Evolutionary conservation across 352 stramenopile species (phyloP).

Genomic region (Phytophthora gonapodyides): DNA sequence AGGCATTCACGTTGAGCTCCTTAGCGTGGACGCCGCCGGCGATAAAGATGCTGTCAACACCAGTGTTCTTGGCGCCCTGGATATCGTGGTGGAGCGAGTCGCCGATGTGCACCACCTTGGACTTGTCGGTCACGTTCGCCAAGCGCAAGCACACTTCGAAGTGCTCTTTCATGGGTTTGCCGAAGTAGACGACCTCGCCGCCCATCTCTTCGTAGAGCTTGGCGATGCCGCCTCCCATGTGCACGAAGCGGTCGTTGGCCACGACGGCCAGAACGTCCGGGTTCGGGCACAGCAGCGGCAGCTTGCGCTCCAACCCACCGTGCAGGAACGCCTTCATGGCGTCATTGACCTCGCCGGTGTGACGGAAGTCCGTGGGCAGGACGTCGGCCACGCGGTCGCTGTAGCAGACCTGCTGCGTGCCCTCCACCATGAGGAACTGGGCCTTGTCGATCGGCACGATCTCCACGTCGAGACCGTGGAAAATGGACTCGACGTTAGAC

Average conservation of each 20-base stretch:
- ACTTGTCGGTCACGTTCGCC: slow-evolving; percentile 30
- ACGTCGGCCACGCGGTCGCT: slow-evolving; percentile 36
- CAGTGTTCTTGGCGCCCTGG: slow-evolving; percentile 52
- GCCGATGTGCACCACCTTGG: slow-evolving; percentile 62
- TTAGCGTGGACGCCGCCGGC: slow-evolving; percentile 58
- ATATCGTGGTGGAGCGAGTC: slow-evolving; percentile 77
- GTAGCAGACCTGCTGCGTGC: slow-evolving; percentile 61
- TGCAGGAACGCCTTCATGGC: slow-evolving; percentile 53
- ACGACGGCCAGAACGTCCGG: slow-evolving; percentile 84
- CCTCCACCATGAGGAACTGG: slow-evolving; percentile 62
- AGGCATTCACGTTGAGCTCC: slow-evolving; percentile 44
- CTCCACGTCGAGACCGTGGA: slow-evolving; percentile 52
- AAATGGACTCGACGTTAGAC: slow-evolving; percentile 50
- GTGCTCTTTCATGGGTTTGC: slow-evolving; percentile 80
- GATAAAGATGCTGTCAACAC: slow-evolving; percentile 65
- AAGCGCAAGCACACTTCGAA: slow-evolving; percentile 71
- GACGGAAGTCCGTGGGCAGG: slow-evolving; percentile 49
- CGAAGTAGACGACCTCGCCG: slow-evolving; percentile 77
- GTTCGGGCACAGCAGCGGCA: slow-evolving; percentile 89
- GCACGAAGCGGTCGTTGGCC: slow-evolving; percentile 58
- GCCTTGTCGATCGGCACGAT: slow-evolving; percentile 46
- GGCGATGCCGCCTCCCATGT: slow-evolving; percentile 80
- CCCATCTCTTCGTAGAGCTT: slow-evolving; percentile 79
- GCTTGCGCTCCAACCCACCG: slow-evolving; percentile 46
- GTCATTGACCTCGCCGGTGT: slow-evolving; percentile 46